Conservation (phyloP, 257 asterid species). For the Nicotiana otophora region DNA sequence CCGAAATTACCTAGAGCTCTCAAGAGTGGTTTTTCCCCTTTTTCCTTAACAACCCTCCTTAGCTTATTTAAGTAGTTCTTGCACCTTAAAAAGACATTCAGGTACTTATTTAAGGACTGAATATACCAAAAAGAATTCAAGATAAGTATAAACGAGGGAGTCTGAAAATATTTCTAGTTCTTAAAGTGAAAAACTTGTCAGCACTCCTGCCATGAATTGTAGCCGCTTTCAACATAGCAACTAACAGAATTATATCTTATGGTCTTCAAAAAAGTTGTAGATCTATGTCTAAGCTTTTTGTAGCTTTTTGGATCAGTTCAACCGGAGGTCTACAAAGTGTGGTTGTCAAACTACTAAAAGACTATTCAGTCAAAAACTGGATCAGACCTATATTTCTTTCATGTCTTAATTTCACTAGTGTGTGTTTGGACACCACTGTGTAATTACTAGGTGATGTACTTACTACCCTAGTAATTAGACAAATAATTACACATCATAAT, state of each 20-base stretch:
- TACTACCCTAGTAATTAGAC: too few species aligned
- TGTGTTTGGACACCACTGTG: too few species aligned
- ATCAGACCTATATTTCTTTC: too few species aligned
- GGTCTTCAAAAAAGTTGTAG: neutral
- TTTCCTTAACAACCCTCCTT: too few species aligned
- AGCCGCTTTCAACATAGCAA: neutral
- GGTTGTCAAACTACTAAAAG: neutral
- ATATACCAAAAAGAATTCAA: neutral
- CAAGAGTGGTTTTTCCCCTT: too few species aligned
- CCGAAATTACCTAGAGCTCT: too few species aligned
- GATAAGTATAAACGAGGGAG: neutral
- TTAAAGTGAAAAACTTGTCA: neutral
- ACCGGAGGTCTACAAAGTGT: neutral
- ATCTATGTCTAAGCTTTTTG: too few species aligned
- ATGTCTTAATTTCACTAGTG: too few species aligned
- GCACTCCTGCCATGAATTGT: neutral
- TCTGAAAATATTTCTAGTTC: too few species aligned
- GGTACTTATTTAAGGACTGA: neutral
- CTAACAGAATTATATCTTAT: neutral
- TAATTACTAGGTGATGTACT: too few species aligned
- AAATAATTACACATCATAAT: too few species aligned
- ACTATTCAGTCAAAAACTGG: neutral
- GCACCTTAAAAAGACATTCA: neutral
- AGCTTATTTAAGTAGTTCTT: too few species aligned
- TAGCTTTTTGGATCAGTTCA: neutral